These are phyloP conservation scores for Apiospora koreana DNA, from an alignment of 2,329 filamentous ascomycete genomes.

Conservation along the genomic window DNA sequence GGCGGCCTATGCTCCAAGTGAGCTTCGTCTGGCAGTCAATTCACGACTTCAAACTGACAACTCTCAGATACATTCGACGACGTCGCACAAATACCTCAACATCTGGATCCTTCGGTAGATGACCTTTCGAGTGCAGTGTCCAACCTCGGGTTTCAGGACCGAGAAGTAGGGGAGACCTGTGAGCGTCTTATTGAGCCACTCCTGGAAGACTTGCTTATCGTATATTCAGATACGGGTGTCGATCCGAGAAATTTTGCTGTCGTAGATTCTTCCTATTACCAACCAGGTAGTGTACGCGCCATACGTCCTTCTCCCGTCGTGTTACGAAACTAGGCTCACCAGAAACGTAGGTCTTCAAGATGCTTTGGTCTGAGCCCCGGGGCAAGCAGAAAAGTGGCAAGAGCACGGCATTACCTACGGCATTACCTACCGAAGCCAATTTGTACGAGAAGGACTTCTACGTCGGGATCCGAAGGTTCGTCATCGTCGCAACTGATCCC, in stretches of 20 bases:
- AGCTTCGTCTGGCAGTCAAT: not conserved
- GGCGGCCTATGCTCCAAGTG: not conserved
- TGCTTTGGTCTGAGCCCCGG: constrained; percentile 8
- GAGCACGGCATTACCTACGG: not conserved
- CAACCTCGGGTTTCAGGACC: not conserved
- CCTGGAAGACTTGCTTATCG: not conserved
- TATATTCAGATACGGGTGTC: not conserved
- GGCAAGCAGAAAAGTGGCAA: not conserved
- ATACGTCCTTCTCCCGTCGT: not conserved
- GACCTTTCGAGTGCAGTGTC: not conserved
- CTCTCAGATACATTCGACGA: not conserved
- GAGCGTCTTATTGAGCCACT: not conserved
- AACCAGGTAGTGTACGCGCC: not conserved
- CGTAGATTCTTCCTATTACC: not conserved
- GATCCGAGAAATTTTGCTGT: not conserved
- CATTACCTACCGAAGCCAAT: not conserved
- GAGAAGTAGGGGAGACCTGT: not conserved
- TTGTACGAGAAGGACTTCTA: constrained; percentile 37
- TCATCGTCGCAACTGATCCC: constrained; percentile 50
- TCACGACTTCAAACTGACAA: not conserved
- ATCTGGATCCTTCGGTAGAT: not conserved
- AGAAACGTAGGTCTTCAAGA: constrained; percentile 50
- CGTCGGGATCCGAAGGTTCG: constrained; percentile 54
- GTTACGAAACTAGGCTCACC: not conserved
- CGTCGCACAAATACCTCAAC: not conserved